Conservation (phyloP, 2,329 filamentous ascomycete species). For the Paraconiothyrium sp. region DNA sequence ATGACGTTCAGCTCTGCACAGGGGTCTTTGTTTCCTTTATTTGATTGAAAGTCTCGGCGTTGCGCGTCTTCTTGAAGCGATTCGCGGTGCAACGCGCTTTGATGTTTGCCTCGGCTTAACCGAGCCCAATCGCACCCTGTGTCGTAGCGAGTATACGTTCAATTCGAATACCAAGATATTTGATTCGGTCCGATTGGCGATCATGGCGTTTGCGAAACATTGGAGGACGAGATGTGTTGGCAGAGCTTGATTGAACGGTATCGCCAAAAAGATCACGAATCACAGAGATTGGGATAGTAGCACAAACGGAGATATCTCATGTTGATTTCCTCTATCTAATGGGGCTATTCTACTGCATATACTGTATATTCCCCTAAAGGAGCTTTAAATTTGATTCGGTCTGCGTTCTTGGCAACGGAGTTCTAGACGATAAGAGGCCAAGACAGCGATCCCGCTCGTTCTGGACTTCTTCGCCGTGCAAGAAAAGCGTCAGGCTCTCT, state of each 20-base stretch:
- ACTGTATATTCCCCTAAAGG: no score
- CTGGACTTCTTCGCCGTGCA: no score
- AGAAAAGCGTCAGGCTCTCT: no score
- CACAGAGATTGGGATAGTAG: no score
- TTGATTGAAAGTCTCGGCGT: conserved; percentile 1
- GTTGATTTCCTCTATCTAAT: no score
- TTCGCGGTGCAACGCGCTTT: background rate
- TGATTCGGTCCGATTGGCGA: conserved; percentile 22
- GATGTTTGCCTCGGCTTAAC: conserved; percentile 1
- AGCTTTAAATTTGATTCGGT: no score
- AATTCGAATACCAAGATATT: conserved; percentile 24
- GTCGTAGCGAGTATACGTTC: conserved; percentile 13
- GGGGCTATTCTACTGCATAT: no score
- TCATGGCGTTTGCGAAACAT: conserved; percentile 3
- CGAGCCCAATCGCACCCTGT: conserved; percentile 10
- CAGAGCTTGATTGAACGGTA: background rate
- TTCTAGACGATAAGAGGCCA: no score
- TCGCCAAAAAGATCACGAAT: background rate
- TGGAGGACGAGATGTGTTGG: conserved; percentile 8
- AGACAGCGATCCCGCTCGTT: no score
- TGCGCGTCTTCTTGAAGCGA: background rate
- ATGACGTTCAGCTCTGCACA: conserved; percentile 9
- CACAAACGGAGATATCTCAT: no score
- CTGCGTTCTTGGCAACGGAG: no score
- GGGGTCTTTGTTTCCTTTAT: conserved; percentile 1